A percentile compares a stretch with the other conserved stretches of the same genome.
Evolutionary conservation across 1,284 basidiomycete genomes (phyloP).

Genomic region (Athelia psychrophila): DNA sequence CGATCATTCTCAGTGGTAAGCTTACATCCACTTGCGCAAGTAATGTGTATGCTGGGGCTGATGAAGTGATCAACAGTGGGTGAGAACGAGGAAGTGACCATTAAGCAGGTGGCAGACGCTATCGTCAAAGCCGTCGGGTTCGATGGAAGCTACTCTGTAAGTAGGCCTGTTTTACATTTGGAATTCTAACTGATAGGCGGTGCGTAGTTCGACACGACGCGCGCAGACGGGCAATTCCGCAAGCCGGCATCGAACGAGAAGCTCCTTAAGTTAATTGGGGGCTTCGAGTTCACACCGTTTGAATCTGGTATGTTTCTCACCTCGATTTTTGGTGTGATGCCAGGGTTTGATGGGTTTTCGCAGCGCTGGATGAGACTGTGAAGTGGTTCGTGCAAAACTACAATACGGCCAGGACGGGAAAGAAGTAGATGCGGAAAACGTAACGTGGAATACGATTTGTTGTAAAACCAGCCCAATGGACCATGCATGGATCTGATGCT

Average conservation of each 20-base stretch:
- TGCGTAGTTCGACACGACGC: slow-evolving; percentile 61
- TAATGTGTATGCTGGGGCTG: neutral
- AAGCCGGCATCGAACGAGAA: slow-evolving; percentile 93
- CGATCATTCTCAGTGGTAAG: slow-evolving; percentile 82
- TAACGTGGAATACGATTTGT: no score
- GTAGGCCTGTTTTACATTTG: slow-evolving; percentile 17
- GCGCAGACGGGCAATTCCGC: slow-evolving; percentile 85
- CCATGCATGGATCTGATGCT: no score
- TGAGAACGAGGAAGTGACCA: slow-evolving; percentile 88
- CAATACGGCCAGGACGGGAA: slow-evolving; percentile 58
- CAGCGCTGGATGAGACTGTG: slow-evolving; percentile 69
- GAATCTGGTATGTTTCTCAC: slow-evolving; percentile 50
- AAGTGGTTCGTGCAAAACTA: slow-evolving; percentile 82
- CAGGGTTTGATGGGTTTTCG: slow-evolving; percentile 2
- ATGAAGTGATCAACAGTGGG: slow-evolving; percentile 50
- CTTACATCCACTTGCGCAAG: slow-evolving; percentile 3
- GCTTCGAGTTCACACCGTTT: slow-evolving; percentile 87
- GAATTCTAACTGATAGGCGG: slow-evolving; percentile 1
- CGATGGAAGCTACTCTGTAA: slow-evolving; percentile 65
- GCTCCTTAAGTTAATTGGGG: slow-evolving; percentile 63
- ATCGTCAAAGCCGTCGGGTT: slow-evolving; percentile 81
- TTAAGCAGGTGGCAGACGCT: slow-evolving; percentile 80
- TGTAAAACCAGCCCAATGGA: no score
- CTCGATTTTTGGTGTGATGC: neutral
- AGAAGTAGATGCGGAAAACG: slow-evolving; percentile 6